Conservation (phyloP, 345 rosid species). For the Crucihimalaya himalaica region DNA sequence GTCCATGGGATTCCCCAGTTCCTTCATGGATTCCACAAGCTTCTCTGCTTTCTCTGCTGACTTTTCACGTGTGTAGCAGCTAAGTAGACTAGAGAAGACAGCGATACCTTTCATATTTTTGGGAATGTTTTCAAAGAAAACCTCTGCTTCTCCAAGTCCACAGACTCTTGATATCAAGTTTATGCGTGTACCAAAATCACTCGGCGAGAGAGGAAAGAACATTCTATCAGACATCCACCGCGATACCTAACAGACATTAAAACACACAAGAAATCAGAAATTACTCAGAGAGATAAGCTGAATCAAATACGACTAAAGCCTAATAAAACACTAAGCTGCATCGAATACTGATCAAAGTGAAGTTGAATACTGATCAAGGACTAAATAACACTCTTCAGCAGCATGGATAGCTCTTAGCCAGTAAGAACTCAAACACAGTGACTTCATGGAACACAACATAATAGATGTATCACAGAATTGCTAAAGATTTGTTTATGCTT, state of each 20-base stretch:
- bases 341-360: background rate
- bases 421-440: background rate
- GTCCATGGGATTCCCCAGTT: background rate
- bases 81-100: background rate
- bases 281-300: background rate
- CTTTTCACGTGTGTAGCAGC: background rate
- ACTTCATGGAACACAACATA: background rate
- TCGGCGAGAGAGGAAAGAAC: background rate
- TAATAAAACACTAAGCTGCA: background rate
- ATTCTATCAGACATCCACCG: constrained; percentile 10
- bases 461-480: background rate
- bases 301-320: background rate
- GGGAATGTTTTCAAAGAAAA: background rate
- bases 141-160: constrained; percentile 1
- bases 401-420: background rate
- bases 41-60: background rate
- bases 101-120: background rate
- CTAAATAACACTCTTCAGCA: background rate
- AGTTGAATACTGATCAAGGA: background rate
- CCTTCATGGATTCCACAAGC: background rate
- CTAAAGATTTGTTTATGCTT: background rate
- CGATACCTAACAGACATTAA: background rate
- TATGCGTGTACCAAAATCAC: constrained; percentile 5
- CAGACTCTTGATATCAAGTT: background rate
- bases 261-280: background rate